Conservation (phyloP, 306 rosid genomes). For the Herpetospermum pedunculosum region DNA sequence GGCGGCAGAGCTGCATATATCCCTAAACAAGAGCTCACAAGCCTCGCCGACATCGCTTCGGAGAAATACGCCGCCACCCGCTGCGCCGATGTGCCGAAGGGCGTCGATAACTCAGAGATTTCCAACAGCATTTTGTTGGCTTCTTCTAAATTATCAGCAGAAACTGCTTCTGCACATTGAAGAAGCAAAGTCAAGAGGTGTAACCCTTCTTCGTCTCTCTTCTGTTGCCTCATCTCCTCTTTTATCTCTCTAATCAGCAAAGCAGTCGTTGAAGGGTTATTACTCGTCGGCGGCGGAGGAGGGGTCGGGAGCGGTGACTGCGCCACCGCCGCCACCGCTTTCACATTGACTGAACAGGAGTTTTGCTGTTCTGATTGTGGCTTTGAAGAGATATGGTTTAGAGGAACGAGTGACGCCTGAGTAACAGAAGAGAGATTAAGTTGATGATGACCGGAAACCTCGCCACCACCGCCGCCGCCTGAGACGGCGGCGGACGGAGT, state of each 20-base stretch:
- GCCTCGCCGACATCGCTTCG: constrained; percentile 88
- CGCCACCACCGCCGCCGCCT: neutral
- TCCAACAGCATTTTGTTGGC: constrained; percentile 74
- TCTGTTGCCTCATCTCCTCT: constrained; percentile 64
- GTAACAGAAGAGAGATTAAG: constrained; percentile 4
- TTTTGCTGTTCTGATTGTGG: constrained; percentile 20
- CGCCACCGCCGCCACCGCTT: constrained; percentile 6
- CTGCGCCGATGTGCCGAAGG: constrained; percentile 89
- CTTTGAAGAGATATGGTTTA: constrained; percentile 9
- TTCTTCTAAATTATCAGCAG: constrained; percentile 73
- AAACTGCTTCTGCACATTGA: constrained; percentile 90
- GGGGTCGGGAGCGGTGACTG: neutral
- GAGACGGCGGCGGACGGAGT: constrained; percentile 4
- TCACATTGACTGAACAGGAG: constrained; percentile 2
- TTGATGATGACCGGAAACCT: neutral
- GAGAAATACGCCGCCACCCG: constrained; percentile 97
- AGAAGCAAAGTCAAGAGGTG: constrained; percentile 80
- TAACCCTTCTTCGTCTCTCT: constrained; percentile 78
- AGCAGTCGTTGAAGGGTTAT: neutral
- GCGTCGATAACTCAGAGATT: constrained; percentile 78
- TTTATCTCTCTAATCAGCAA: constrained; percentile 39
- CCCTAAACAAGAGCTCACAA: constrained; percentile 83
- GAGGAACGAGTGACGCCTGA: constrained; percentile 8
- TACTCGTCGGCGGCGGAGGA: neutral
- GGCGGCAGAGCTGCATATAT: constrained; percentile 61